A percentile compares a stretch with the other conserved stretches of the same genome.
Conservation (phyloP, 306 rosid species). For the Purshia tridentata region DNA sequence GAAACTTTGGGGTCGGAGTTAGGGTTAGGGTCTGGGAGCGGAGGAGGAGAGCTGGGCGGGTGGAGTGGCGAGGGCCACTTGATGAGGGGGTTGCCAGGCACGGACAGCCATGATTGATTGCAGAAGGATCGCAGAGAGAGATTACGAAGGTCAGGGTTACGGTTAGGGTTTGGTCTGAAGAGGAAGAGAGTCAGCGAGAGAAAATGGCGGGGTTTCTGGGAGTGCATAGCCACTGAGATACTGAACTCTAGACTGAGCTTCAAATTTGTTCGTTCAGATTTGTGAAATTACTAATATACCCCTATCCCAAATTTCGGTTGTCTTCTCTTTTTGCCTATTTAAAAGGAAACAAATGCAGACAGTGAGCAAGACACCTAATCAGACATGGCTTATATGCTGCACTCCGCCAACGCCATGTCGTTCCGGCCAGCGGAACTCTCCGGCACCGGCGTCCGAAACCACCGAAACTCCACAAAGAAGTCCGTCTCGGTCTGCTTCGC, state of each 20-base stretch:
- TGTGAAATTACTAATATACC: neutral
- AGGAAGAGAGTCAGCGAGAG: slow-evolving; percentile 19
- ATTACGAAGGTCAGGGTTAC: slow-evolving; percentile 11
- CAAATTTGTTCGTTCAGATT: neutral
- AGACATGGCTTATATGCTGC: slow-evolving; percentile 53
- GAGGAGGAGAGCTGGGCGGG: slow-evolving; percentile 6
- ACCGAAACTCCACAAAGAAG: slow-evolving; percentile 17
- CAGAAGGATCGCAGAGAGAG: slow-evolving; percentile 31
- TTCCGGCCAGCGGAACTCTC: slow-evolving; percentile 28
- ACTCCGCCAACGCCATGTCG: slow-evolving; percentile 37
- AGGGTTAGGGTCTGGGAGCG: slow-evolving; percentile 15
- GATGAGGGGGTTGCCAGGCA: slow-evolving; percentile 57
- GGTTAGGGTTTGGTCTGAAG: slow-evolving; percentile 28
- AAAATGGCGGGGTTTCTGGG: slow-evolving; percentile 21
- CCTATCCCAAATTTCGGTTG: too few relatives aligned
- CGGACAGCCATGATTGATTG: slow-evolving; percentile 51
- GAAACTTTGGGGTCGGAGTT: slow-evolving; percentile 20
- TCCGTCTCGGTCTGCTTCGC: slow-evolving; percentile 32
- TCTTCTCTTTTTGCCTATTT: neutral
- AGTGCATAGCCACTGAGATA: slow-evolving; percentile 8
- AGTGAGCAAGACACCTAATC: neutral
- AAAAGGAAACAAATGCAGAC: neutral
- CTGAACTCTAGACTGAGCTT: neutral
- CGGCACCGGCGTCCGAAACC: slow-evolving; percentile 13
- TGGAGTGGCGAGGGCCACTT: slow-evolving; percentile 44